Percentiles rank a stretch among this genome's conserved stretches.
Conservation (phyloP, 768 basidiomycete genomes). For the Suillus weaverae region DNA sequence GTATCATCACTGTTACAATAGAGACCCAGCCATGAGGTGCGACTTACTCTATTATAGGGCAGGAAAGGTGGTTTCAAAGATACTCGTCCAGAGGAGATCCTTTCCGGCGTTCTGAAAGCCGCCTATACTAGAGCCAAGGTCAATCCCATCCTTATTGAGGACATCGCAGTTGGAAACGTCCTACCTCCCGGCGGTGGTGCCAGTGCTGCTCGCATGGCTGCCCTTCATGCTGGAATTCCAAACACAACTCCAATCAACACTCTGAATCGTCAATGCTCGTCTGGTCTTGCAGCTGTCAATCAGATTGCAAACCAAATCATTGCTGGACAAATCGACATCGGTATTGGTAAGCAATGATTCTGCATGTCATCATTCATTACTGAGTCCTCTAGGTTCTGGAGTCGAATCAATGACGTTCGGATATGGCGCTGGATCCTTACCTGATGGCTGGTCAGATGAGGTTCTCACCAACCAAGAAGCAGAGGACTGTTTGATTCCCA, state of each 20-base stretch:
- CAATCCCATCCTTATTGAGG: slow-evolving; percentile 81
- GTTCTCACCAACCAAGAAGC: slow-evolving; percentile 68
- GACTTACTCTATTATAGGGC: slow-evolving; percentile 42
- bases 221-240: slow-evolving; percentile 84
- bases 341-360: slow-evolving; percentile 63
- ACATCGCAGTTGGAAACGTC: slow-evolving; percentile 85
- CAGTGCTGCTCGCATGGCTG: slow-evolving; percentile 79
- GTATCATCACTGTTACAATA: slow-evolving; percentile 41
- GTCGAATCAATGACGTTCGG: slow-evolving; percentile 90
- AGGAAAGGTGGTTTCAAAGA: slow-evolving; percentile 92
- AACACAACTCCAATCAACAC: slow-evolving; percentile 73
- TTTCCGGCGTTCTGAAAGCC: slow-evolving; percentile 74
- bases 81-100: slow-evolving; percentile 78
- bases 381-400: slow-evolving; percentile 59
- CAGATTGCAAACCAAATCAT: slow-evolving; percentile 81
- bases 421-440: slow-evolving; percentile 58
- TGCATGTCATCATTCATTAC: slow-evolving; percentile 10
- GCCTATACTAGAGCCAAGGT: slow-evolving; percentile 67
- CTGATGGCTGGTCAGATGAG: slow-evolving; percentile 61
- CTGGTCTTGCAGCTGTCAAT: slow-evolving; percentile 79
- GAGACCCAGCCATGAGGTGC: neutral
- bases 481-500: slow-evolving; percentile 80
- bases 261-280: slow-evolving; percentile 89
- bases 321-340: slow-evolving; percentile 82
- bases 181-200: slow-evolving; percentile 87